These are phyloP conservation scores for Dalbergia cultrata DNA, from an alignment of 306 rosid species.

Conservation along the genomic window DNA sequence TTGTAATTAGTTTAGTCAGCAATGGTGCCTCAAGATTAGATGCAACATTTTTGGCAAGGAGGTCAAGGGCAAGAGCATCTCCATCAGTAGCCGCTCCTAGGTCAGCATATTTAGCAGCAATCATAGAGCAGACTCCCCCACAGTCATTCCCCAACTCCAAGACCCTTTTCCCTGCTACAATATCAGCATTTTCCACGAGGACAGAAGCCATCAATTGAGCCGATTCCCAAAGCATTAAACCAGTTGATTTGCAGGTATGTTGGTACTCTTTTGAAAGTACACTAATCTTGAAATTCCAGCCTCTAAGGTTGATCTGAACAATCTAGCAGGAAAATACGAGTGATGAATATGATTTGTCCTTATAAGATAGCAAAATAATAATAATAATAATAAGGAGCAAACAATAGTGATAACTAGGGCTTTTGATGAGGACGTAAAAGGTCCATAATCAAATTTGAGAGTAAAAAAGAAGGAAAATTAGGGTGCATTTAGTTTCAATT, in stretches of 20 bases:
- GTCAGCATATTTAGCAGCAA: constrained; percentile 66
- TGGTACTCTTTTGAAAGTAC: constrained; percentile 81
- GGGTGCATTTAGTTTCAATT: too few species aligned
- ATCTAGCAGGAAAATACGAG: constrained; percentile 45
- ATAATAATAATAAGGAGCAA: too few species aligned
- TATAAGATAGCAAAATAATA: background rate
- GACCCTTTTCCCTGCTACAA: constrained; percentile 78
- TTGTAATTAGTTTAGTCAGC: constrained; percentile 57
- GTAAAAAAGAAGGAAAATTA: background rate
- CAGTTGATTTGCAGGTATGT: constrained; percentile 93
- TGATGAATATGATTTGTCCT: constrained; percentile 12
- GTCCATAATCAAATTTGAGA: constrained; percentile 4
- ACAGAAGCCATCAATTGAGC: constrained; percentile 89
- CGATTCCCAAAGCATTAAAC: constrained; percentile 96
- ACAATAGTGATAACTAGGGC: constrained; percentile 5
- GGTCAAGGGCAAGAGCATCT: constrained; percentile 71
- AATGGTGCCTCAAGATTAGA: constrained; percentile 64
- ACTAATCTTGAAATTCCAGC: constrained; percentile 69
- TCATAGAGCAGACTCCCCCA: constrained; percentile 89
- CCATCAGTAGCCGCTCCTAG: constrained; percentile 86
- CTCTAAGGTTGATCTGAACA: constrained; percentile 64
- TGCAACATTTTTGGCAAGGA: constrained; percentile 67
- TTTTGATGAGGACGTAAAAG: background rate
- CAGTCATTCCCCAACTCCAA: constrained; percentile 93
- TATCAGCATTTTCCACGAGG: constrained; percentile 73